Evolutionary conservation across 2,329 filamentous ascomycete species (phyloP).

Genomic region (Hymenotorrendiella dingleyae): DNA sequence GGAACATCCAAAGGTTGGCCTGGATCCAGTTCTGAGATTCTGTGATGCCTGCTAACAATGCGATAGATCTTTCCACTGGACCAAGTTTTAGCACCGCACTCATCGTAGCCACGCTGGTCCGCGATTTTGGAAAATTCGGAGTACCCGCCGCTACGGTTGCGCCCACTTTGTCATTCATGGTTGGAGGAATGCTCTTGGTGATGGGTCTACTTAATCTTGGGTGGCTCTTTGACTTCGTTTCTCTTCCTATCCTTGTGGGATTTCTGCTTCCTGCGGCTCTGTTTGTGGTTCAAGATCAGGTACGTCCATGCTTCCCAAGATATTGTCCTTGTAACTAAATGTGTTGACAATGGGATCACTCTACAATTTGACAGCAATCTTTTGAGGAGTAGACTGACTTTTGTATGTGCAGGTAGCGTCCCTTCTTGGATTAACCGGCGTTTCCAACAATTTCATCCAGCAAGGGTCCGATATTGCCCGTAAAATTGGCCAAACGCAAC

Average conservation of each 20-base stretch:
- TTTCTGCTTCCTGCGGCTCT: conserved; percentile 63
- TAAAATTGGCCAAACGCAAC: conserved; percentile 50
- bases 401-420: too few relatives aligned
- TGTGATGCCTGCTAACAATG: neutral
- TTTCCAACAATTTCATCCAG: conserved; percentile 46
- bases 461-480: conserved; percentile 55
- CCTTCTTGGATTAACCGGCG: conserved; percentile 33
- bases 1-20: conserved; percentile 53
- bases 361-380: too few relatives aligned
- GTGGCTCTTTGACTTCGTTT: conserved; percentile 61
- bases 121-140: conserved; percentile 46
- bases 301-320: too few relatives aligned
- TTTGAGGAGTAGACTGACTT: too few relatives aligned
- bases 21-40: too few relatives aligned
- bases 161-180: too few relatives aligned
- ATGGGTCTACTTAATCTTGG: conserved; percentile 58
- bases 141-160: conserved; percentile 45
- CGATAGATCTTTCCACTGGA: conserved; percentile 52
- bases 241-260: conserved; percentile 56
- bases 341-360: too few relatives aligned
- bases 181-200: conserved; percentile 53
- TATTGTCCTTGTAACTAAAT: too few relatives aligned
- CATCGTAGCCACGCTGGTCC: conserved; percentile 55
- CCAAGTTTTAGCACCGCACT: conserved; percentile 61
- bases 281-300: conserved; percentile 60